Evolutionary conservation across 495 filamentous ascomycete species (phyloP).

Genomic region (Tuber brumale): DNA sequence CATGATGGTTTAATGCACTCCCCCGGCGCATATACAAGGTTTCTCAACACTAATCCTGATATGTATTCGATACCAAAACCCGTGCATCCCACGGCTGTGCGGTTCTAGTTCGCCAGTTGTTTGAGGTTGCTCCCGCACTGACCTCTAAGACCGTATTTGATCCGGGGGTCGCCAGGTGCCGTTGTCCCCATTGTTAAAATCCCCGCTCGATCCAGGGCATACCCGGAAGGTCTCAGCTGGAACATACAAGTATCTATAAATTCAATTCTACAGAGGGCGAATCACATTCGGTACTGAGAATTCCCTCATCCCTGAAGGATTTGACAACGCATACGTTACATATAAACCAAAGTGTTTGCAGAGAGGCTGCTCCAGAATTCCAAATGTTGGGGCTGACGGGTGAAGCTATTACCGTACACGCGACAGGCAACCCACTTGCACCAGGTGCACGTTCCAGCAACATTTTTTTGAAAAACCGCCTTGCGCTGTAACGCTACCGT

Average conservation of each 20-base stretch:
- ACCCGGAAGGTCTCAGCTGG: not conserved
- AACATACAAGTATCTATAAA: not conserved
- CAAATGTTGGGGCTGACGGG: not conserved
- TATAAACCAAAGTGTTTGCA: not conserved
- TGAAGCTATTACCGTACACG: not conserved
- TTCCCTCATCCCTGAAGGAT: not conserved
- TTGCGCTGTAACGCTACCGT: not conserved
- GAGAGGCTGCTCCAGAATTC: not conserved
- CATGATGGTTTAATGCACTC: too few species aligned
- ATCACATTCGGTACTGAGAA: not conserved
- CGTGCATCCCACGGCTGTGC: not conserved
- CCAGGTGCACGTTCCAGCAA: not conserved
- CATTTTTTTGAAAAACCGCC: not conserved
- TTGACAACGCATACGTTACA: not conserved
- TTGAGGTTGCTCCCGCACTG: not conserved
- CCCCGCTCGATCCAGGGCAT: not conserved
- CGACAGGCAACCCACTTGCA: not conserved
- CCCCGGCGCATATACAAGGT: not conserved
- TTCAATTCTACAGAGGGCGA: not conserved
- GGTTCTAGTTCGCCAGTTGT: not conserved
- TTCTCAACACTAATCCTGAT: not conserved
- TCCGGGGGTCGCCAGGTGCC: not conserved
- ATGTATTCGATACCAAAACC: not conserved
- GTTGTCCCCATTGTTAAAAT: not conserved
- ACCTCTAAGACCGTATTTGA: not conserved